Evolutionary conservation across 768 basidiomycete species (phyloP), one percentile per base, ranked within the genome.

Genomic region (Boletellus ananas): DNA sequence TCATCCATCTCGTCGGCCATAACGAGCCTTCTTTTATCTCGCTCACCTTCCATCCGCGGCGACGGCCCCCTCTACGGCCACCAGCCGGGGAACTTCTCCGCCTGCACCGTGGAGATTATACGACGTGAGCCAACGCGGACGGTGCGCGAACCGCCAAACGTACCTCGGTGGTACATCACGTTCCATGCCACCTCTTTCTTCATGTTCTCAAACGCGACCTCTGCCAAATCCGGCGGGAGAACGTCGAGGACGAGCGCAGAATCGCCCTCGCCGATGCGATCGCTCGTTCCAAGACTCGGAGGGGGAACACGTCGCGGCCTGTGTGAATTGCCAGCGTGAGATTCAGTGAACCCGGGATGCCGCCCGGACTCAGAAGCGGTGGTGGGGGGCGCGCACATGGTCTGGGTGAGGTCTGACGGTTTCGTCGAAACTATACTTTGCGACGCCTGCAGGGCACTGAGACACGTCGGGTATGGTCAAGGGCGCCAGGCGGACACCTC

Each of bases 161-260:
- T 47, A 80, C 88, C 88, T 66, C 84, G 74, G 65, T 90, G 88
- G 52, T 79, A 69, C 88, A 91, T 91, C 3, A 72, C 72, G 40
- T 78, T 73, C 87, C 87, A 91, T 41, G 74, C 70, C 0, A 90
- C 89, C 60, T 90, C 88, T 10, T 73, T 66, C 51, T 67, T 74
- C 55, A 90, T 54, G 5, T 69, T 75, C 41, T 79, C 79, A 58
- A 89, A 89, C 0, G 79, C 83, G 16, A 60, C 63, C 7, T 73
- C 73, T 3, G 77, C 81, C 29, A 87, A 63, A 5, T 80, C 79
- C 0, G 69, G 58, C 0, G 85, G 80, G 12, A 89, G 73, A 43
- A 90, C 51, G 54, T 82, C 71, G 6, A 73, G 68, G 7, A 83
- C 68, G n/a, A 90, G 73, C 48, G 69, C 75, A 1, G 80, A 81